Percentiles rank a stretch among this genome's conserved stretches.
These are phyloP conservation scores for Thalassiosira exigua DNA, from an alignment of 352 stramenopile species.

Conservation along the genomic window DNA sequence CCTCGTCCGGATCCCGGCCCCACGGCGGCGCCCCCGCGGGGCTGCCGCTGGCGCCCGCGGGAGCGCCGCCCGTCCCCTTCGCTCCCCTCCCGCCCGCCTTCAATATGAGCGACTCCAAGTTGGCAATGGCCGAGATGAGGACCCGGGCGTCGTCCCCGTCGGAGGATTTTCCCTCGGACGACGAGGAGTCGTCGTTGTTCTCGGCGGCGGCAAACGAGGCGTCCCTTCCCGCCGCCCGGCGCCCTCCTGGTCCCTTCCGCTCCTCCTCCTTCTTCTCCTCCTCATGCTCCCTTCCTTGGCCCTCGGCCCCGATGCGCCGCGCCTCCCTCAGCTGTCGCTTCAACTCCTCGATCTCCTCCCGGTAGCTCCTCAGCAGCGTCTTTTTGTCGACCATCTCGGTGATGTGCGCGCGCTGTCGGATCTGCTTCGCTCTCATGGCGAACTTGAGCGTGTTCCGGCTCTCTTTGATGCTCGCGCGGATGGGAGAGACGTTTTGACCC, in stretches of 20 bases:
- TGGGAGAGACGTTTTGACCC: constrained; percentile 91
- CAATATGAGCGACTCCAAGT: constrained; percentile 82
- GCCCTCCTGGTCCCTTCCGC: constrained; percentile 7
- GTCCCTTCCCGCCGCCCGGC: neutral
- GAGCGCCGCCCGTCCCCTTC: neutral
- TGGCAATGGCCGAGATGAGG: constrained; percentile 74
- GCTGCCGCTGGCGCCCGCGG: neutral
- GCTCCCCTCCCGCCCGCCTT: constrained; percentile 52
- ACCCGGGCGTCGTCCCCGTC: constrained; percentile 73
- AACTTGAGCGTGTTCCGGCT: constrained; percentile 97
- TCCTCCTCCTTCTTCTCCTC: too few relatives aligned
- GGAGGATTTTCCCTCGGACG: constrained; percentile 37
- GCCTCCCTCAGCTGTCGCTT: constrained; percentile 83
- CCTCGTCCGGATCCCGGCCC: too few relatives aligned
- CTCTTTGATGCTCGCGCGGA: constrained; percentile 89
- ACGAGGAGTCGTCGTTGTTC: constrained; percentile 9
- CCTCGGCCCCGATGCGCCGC: constrained; percentile 1
- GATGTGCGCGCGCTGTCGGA: constrained; percentile 88
- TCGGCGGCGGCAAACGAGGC: neutral
- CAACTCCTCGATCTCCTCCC: constrained; percentile 88
- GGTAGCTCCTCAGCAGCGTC: constrained; percentile 88
- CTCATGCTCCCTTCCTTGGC: neutral
- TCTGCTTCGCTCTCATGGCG: constrained; percentile 90
- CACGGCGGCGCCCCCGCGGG: too few relatives aligned
- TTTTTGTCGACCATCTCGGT: constrained; percentile 90